Evolutionary conservation across 2,329 filamentous ascomycete species (phyloP).

Genomic region (Neonectria coccinea): DNA sequence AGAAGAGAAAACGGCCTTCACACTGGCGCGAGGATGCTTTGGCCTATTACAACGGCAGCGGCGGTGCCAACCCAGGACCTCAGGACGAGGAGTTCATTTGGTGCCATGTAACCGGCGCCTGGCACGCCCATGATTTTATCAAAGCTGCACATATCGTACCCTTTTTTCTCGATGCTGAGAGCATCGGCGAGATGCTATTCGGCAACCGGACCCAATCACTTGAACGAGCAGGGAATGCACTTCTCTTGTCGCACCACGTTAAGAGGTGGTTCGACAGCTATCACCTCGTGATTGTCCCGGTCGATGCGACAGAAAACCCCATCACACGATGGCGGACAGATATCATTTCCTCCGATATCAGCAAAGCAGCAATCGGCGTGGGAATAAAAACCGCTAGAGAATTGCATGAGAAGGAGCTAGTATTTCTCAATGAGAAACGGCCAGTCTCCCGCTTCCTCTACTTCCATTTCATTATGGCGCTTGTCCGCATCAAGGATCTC

Average conservation of each 20-base stretch:
- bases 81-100: background rate
- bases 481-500: no score
- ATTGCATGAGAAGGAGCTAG: no score
- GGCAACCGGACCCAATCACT: background rate
- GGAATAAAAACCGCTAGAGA: no score
- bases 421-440: no score
- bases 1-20: background rate
- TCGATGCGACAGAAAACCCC: constrained; percentile 2
- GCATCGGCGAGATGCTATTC: constrained; percentile 4
- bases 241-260: background rate
- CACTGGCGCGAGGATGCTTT: background rate
- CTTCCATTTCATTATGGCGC: no score
- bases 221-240: constrained; percentile 4
- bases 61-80: background rate
- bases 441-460: no score
- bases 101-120: background rate
- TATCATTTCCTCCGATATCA: background rate
- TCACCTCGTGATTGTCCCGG: constrained; percentile 1
- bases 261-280: constrained; percentile 2
- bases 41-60: background rate
- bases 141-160: constrained; percentile 8
- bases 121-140: background rate
- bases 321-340: constrained; percentile 1
- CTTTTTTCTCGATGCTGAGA: background rate
- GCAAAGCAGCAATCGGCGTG: no score